Conservation (phyloP, 2,329 filamentous ascomycete species). For the Onygenales sp. region DNA sequence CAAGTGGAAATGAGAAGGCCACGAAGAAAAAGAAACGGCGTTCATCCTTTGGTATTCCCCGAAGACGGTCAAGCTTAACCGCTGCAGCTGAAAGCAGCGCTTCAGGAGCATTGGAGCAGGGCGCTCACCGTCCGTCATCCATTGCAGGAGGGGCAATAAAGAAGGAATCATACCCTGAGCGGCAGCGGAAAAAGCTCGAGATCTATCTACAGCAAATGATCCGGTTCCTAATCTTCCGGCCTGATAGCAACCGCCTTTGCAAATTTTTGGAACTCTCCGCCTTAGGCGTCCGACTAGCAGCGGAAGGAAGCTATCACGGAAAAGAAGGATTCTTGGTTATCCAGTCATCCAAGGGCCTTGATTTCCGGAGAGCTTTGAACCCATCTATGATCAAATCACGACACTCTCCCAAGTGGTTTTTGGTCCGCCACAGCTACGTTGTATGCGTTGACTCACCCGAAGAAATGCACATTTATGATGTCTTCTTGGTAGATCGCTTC, state of each 20-base stretch:
- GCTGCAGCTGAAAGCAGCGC: constrained; percentile 30
- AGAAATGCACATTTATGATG: constrained; percentile 97
- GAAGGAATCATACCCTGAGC: constrained; percentile 60
- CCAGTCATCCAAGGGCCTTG: constrained; percentile 78
- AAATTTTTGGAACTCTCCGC: constrained; percentile 94
- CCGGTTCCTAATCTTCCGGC: constrained; percentile 89
- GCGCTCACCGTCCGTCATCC: constrained; percentile 32
- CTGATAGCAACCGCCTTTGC: constrained; percentile 90
- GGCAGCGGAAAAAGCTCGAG: constrained; percentile 76
- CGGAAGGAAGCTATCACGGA: constrained; percentile 93
- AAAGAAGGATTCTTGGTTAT: constrained; percentile 95
- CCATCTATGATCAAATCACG: constrained; percentile 69
- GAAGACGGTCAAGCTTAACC: constrained; percentile 48
- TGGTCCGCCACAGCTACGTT: constrained; percentile 95
- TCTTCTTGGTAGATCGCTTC: constrained; percentile 87
- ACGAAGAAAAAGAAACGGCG: constrained; percentile 43
- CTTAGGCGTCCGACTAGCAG: constrained; percentile 82
- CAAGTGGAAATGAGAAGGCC: constrained; percentile 57
- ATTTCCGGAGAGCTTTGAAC: constrained; percentile 72
- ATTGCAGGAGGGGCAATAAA: constrained; percentile 26
- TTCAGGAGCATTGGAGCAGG: constrained; percentile 22
- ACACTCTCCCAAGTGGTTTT: constrained; percentile 91
- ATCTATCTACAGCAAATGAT: constrained; percentile 90
- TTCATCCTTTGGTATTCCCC: constrained; percentile 47
- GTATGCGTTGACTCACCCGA: constrained; percentile 98